Base-by-base conservation (phyloP, 139 green algal genomes). In the Volvox reticuliferus region DNA sequence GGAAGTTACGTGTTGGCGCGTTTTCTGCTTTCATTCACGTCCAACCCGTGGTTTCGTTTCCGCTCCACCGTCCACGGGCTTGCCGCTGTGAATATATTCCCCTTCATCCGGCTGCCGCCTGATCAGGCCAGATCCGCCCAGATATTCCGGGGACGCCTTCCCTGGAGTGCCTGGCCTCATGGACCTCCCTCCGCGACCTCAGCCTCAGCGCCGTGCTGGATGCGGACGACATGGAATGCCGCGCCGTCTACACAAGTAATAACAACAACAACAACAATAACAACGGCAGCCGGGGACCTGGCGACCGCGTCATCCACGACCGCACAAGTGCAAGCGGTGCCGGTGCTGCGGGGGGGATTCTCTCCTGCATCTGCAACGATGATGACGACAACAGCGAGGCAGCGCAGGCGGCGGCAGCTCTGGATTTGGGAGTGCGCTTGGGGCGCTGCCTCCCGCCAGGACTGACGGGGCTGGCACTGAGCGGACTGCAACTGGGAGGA, bases 101-200 rank as follows among this genome's bases (percentile, higher is more conserved):
- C 6, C 65, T 73, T 28, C 65, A 24, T 30, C 71, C 71, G 26
- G 26, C 71, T 79, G 20, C 71, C 71, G 21, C 71, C 71, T 20
- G 30, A n/a, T 18, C 65, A 79, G 82, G 63, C 17, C 30, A 20
- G 19, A 78, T 88, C 63, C 32, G 22, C 6, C 61, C 82, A 12
- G 82, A 78, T 35, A 24, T 28, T 6, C 63, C 82, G 12, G 20
- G 33, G n/a, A 0, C 1, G 12, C 83, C 83, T 22, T 89, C 68
- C 36, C 36, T 80, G 12, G 18, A 26, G 1, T 26, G 17, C 13
- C 67, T 89, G 24, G 67, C 83, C 28, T 30, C 18, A 36, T 89
- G 83, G 83, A 89, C 83, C 83, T 80, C 83, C 26, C 67, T 89
- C 26, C 67, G 36, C 13, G 83, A 89, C 67, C 67, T 89, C 12